Base-by-base conservation (phyloP, 371 early-diverging fungal genomes). In the Capillidium heterosporum region DNA sequence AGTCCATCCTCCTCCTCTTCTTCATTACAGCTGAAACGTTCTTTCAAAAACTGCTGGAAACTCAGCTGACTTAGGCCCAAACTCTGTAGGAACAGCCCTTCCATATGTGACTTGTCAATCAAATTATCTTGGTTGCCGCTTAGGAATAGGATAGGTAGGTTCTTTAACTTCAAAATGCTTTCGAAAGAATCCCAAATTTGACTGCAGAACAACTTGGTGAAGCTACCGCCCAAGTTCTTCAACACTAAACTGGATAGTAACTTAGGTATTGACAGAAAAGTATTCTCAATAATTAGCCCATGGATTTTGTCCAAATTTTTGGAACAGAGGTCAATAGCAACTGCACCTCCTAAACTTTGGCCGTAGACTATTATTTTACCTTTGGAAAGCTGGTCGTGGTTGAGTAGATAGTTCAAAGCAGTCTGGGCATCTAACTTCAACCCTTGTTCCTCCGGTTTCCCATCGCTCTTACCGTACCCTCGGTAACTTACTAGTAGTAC, bases 341-440 rank as follows among this genome's bases (percentile, higher is more conserved):
- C 95, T 5, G 97, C 97, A 15, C 96, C 97, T 40, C 97, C 97
- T 57, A 96, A 82, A 17, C 89, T 88, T 66, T 96, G 96, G 0
- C 97, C 97, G 67, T 83, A 95, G 1, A 88, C 80, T 29, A 95
- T 69, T 23, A 96, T 65, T 57, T 81, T 80, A 1, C 86, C 81
- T 56, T 84, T 64, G 47, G 73, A 75, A 1, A 90, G 66, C 23
- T 83, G 62, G 23, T 78, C 76, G 63, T 92, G 85, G 5, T 69
- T 63, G 50, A 69, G 70, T 32, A 96, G 73, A 67, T 75, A 93
- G 60, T 90, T 81, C 32, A 95, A 70, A 31, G 87, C 79, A 0
- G 92, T 80, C 73, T 87, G 81, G 19, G 91, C 76, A 65, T 96
- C 97, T 32, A 84, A 75, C 55, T 77, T 73, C 23, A 95, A 65